phyloP scores from a whole-genome alignment of 179 eudicot genomes.

The Beta lomatogona region DNA sequence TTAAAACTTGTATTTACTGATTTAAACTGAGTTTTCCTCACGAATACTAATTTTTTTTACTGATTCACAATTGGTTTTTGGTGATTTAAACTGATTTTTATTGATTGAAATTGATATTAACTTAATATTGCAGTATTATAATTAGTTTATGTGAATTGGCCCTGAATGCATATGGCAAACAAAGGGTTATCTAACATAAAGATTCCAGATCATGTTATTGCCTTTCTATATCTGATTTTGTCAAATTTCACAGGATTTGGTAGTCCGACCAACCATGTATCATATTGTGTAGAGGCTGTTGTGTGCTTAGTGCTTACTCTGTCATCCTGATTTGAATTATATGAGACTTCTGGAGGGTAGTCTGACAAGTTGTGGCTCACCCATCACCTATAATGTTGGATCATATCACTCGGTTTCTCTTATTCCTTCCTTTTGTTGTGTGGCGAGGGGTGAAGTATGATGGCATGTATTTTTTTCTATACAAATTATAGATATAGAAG shows the following conservation, averaged over 20 bases:
- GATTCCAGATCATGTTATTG: not conserved
- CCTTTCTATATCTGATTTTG: not conserved
- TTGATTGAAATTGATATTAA: too few species aligned
- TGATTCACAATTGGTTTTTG: too few species aligned
- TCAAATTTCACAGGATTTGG: not conserved
- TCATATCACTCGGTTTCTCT: not conserved
- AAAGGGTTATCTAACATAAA: not conserved
- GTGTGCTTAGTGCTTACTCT: not conserved
- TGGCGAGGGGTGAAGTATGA: not conserved
- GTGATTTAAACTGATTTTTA: too few species aligned
- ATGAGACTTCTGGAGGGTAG: not conserved
- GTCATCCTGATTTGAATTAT: not conserved
- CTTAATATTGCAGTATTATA: too few species aligned
- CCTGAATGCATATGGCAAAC: not conserved
- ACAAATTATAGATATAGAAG: too few species aligned
- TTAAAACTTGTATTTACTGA: too few species aligned
- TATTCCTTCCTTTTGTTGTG: not conserved
- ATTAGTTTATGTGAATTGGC: too few species aligned
- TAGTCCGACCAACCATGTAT: not conserved
- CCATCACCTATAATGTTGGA: not conserved
- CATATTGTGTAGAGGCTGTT: not conserved
- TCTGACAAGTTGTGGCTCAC: not conserved
- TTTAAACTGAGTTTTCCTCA: too few species aligned
- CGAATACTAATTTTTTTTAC: too few species aligned
- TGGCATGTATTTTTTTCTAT: not conserved